phyloP scores from a whole-genome alignment of 805 yeast species.

The Lipomyces mesembrius region DNA sequence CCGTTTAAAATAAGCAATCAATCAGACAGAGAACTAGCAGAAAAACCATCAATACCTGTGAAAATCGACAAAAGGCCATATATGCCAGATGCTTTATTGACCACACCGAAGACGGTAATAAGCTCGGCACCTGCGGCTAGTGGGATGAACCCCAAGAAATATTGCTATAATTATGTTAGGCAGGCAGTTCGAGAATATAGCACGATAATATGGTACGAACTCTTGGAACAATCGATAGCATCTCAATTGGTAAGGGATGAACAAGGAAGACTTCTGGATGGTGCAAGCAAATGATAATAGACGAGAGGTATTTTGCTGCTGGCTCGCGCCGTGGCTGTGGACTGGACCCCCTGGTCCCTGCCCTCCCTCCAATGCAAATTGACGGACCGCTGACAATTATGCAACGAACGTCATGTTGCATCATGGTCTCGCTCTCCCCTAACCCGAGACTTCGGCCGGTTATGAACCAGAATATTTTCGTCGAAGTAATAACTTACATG shows the following conservation, averaged over 20 bases:
- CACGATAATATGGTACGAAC: neutral
- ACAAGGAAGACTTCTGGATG: neutral
- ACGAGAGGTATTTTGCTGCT: too few species aligned
- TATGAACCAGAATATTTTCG: too few species aligned
- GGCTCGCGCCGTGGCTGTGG: too few species aligned
- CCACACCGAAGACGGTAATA: conserved; percentile 70
- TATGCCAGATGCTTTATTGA: conserved; percentile 87
- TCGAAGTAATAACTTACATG: too few species aligned
- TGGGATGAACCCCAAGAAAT: conserved; percentile 72
- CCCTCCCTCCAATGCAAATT: too few species aligned
- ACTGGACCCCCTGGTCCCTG: too few species aligned
- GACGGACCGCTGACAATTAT: too few species aligned
- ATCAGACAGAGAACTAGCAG: neutral
- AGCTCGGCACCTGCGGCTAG: conserved; percentile 87
- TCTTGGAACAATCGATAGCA: conserved; percentile 11
- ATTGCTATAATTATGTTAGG: conserved; percentile 17
- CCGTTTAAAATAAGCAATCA: neutral
- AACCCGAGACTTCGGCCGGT: too few species aligned
- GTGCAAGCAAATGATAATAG: too few species aligned
- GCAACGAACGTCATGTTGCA: neutral
- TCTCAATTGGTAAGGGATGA: neutral
- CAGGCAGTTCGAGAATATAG: neutral
- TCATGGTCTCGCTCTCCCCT: too few species aligned
- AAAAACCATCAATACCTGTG: conserved; percentile 51
- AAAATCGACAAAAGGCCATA: conserved; percentile 84